Evolutionary conservation across 2,329 filamentous ascomycete genomes (phyloP), one percentile per base, ranked within the genome.

Genomic region (Zasmidium angulare): DNA sequence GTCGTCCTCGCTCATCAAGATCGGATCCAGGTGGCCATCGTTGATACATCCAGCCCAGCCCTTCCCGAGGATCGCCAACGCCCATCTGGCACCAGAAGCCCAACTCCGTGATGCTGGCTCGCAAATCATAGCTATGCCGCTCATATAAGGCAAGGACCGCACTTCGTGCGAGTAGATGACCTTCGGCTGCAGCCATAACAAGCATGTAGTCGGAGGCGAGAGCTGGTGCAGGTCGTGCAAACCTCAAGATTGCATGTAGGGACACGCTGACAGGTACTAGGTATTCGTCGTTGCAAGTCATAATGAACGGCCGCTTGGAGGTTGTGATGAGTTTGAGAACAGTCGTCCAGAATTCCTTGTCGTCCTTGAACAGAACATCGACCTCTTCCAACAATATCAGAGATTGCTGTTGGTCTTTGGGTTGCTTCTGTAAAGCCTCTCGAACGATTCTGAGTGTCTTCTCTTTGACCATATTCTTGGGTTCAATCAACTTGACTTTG

Each of bases 51-150:
- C 96, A 99, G 68, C 93, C 90, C 48, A 96, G 84, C 0, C 95
- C 93, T 20, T 90, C 89, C 66, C 89, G 89, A n/a, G 86, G 81
- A 71, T 96, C 95, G 3, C 95, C 96, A 10, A 99, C 86, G 0
- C 89, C 91, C 76, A 98, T 92, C 73, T 99, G 95, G 72, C 96
- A 99, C 93, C 93, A 99, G 72, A 96, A 95, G 72, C 96, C 88
- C 24, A 99, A 82, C 62, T 98, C 92, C 57, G 84, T 87, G 51
- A 99, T 85, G 1, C 89, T 87, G 21, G 88, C 91, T 56, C 95
- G 87, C 12, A 99, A 77, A 72, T 99, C 95, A 24, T 82, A 76
- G 1, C 82, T 74, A 55, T 89, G 88, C 14, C 85, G 85, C 55
- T 82, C 79, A 69, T 92, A 96, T 1, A 99, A 81, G 6, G 84